Evolutionary conservation across 2,329 filamentous ascomycete species (phyloP), one percentile per base, ranked within the genome.

Genomic region (Arthroderma sp.): DNA sequence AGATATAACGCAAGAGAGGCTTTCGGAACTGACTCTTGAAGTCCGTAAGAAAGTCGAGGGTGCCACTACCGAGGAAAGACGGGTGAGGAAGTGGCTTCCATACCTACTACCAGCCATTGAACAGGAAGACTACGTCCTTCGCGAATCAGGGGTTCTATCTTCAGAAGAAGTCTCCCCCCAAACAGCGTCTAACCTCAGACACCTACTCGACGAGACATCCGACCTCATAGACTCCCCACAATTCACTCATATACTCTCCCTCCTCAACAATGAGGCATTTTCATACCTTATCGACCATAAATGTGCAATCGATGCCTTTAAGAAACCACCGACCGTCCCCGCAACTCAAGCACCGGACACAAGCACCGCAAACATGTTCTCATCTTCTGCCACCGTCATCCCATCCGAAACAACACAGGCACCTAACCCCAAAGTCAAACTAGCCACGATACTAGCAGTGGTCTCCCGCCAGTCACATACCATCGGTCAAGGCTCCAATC

Each of bases 201-300:
- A 87, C 58, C 81, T 98, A 19, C 81, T 98, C 1, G 91, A 98
- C 69, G 93, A 98, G 76, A 97, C 93, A 1, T 88, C 91, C 39
- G 93, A 98, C 69, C 81, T 98, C 23, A 85, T 97, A 67, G 93
- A 98, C 68, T 96, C 93, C 1, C 93, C 93, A 0, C 82, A 88
- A 37, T 97, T 97, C 72, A 81, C 85, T 0, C 86, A 90, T 66
- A 90, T 98, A 37, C 79, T 96, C 47, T 88, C 86, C 1, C 83
- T 88, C 58, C 80, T 96, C 57, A 86, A 97, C 59, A 91, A 97
- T 70, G 81, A 89, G 49, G 87, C 85, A 56, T 98, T 96, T 74
- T 87, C 87, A 2, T 81, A 86, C 23, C 80, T 98, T 15, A 80
- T 95, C 25, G 87, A 96, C 66, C 79, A 82, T 65, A 93, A 93